phyloP scores from a whole-genome alignment of 139 green algal species.

The Tetradesmus lagerheimii region DNA sequence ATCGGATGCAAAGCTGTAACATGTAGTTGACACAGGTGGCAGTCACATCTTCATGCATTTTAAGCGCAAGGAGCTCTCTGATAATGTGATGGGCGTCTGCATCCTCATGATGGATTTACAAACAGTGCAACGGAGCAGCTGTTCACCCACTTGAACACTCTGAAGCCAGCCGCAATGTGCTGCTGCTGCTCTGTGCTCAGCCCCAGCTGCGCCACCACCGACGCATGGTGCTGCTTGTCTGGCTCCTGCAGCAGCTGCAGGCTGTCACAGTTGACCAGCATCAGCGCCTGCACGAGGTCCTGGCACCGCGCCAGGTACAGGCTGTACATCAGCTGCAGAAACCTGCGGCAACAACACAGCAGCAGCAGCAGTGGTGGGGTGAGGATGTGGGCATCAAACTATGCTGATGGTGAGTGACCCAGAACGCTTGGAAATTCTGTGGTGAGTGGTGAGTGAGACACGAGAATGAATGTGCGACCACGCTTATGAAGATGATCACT shows the following conservation, averaged over 20 bases:
- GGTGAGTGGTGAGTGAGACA: too few relatives aligned
- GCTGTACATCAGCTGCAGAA: neutral
- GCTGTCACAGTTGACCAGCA: neutral
- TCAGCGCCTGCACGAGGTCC: neutral
- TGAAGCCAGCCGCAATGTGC: neutral
- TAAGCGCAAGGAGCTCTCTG: too few relatives aligned
- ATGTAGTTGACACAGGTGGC: too few relatives aligned
- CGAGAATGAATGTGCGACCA: too few relatives aligned
- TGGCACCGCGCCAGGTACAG: neutral
- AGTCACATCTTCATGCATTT: too few relatives aligned
- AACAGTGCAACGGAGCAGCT: neutral
- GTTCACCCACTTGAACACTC: neutral
- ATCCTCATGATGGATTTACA: too few relatives aligned
- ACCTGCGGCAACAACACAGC: neutral
- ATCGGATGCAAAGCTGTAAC: too few relatives aligned
- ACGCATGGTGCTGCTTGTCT: neutral
- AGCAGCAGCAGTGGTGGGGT: neutral
- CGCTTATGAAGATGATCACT: too few relatives aligned
- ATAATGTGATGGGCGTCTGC: too few relatives aligned
- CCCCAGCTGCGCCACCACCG: neutral
- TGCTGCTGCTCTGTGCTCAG: neutral
- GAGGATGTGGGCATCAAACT: too few relatives aligned
- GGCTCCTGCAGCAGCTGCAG: neutral
- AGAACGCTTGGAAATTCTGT: too few relatives aligned
- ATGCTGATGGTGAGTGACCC: too few relatives aligned